phyloP scores from a whole-genome alignment of 805 yeast species.

The Lipomyces anomalus region DNA sequence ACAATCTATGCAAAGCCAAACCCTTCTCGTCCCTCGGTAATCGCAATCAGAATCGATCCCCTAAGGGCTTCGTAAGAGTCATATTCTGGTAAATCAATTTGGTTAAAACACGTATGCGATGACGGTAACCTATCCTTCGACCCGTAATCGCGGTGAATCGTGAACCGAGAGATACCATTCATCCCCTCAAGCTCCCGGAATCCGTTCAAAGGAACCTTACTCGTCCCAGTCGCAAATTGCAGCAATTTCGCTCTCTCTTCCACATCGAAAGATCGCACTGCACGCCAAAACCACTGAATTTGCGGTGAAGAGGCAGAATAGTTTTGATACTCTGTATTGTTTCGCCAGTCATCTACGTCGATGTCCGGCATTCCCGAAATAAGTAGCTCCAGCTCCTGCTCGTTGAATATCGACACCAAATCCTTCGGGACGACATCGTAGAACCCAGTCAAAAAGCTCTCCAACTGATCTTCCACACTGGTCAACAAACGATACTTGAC shows the following conservation, averaged over 20 bases:
- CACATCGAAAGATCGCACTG: slow-evolving; percentile 85
- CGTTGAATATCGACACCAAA: slow-evolving; percentile 80
- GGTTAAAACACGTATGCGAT: slow-evolving; percentile 96
- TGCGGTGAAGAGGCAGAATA: slow-evolving; percentile 79
- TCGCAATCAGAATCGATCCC: slow-evolving; percentile 72
- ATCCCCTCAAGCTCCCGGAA: slow-evolving; percentile 86
- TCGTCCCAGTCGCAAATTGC: slow-evolving; percentile 96
- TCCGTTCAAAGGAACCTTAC: slow-evolving; percentile 92
- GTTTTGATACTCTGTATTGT: slow-evolving; percentile 70
- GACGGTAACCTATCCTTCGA: slow-evolving; percentile 82
- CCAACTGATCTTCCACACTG: slow-evolving; percentile 83
- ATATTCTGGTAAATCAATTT: slow-evolving; percentile 87
- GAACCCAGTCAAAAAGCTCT: slow-evolving; percentile 68
- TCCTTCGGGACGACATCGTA: slow-evolving; percentile 84
- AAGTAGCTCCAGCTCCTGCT: slow-evolving; percentile 86
- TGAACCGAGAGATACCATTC: slow-evolving; percentile 77
- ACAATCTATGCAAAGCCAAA: slow-evolving; percentile 68
- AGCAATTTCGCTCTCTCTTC: slow-evolving; percentile 91
- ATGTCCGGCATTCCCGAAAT: slow-evolving; percentile 95
- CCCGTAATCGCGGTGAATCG: slow-evolving; percentile 86
- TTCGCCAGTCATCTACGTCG: slow-evolving; percentile 93
- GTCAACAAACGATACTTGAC: slow-evolving; percentile 81
- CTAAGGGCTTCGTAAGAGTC: slow-evolving; percentile 81
- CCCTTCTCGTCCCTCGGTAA: slow-evolving; percentile 93
- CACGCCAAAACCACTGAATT: slow-evolving; percentile 96